Conservation (phyloP, 345 rosid genomes). For the Fremontodendron californicum region DNA sequence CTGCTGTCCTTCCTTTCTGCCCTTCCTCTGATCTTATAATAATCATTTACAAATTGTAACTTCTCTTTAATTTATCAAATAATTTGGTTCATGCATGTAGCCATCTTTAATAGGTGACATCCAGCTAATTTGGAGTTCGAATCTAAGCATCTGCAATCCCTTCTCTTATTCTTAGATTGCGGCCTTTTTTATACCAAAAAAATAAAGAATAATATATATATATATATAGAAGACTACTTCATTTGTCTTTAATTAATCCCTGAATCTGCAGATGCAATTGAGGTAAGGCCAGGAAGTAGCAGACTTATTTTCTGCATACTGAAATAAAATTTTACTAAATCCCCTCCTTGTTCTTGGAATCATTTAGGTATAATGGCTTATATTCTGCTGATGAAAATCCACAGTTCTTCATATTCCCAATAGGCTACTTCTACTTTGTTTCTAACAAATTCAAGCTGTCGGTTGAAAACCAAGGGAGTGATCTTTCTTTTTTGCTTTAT, state of each 20-base stretch:
- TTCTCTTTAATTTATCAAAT: not conserved
- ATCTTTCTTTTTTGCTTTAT: conserved; percentile 6
- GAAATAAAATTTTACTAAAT: not conserved
- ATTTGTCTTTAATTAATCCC: not conserved
- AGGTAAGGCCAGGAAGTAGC: not conserved
- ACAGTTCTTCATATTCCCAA: not conserved
- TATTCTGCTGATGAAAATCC: not conserved
- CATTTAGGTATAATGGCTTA: not conserved
- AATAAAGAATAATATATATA: no score
- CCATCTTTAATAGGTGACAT: no score
- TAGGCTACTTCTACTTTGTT: not conserved
- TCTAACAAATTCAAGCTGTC: conserved; percentile 16
- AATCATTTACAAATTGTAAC: not conserved
- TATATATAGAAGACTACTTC: no score
- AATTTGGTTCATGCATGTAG: no score
- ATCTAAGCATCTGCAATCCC: no score
- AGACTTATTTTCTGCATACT: not conserved
- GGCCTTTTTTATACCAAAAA: no score
- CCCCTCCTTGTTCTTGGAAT: not conserved
- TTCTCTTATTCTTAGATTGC: no score
- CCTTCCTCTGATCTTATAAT: not conserved
- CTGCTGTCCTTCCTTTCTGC: not conserved
- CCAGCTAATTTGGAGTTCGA: no score
- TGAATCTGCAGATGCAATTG: not conserved
- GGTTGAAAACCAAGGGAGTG: not conserved